Evolutionary conservation across 1,284 basidiomycete genomes (phyloP).

Genomic region (Cystobasidiaceae sp.): DNA sequence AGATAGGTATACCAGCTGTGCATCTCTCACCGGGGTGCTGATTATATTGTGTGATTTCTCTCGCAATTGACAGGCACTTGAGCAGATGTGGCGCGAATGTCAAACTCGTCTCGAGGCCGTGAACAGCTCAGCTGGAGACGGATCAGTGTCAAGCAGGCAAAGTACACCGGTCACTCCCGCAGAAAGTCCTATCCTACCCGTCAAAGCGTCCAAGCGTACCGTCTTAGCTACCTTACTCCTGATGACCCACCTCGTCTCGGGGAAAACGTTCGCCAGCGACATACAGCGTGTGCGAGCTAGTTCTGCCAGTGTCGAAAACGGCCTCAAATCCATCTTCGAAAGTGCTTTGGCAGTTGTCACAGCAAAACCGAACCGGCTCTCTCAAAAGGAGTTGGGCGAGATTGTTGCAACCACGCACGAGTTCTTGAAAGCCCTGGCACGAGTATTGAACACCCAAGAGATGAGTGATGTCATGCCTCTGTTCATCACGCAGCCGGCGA

Average conservation of each 20-base stretch:
- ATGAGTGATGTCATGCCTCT: background rate
- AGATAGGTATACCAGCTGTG: too few species aligned
- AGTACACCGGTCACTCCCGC: slow-evolving; percentile 58
- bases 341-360: too few species aligned
- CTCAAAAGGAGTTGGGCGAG: background rate
- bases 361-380: too few species aligned
- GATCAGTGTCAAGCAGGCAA: slow-evolving; percentile 50
- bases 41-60: background rate
- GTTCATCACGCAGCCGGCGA: background rate
- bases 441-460: background rate
- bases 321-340: too few species aligned
- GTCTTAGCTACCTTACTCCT: slow-evolving; percentile 21
- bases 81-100: slow-evolving; percentile 34
- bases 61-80: background rate
- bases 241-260: slow-evolving; percentile 32
- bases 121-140: slow-evolving; percentile 62
- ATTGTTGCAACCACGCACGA: background rate
- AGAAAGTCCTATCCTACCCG: slow-evolving; percentile 19
- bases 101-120: slow-evolving; percentile 61
- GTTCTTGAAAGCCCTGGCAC: background rate
- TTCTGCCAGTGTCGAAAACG: too few species aligned
- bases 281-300: slow-evolving; percentile 35
- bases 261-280: slow-evolving; percentile 37
- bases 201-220: slow-evolving; percentile 5
- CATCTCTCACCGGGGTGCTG: background rate